Evolutionary conservation across 768 basidiomycete species (phyloP), one percentile per base, ranked within the genome.

Genomic region (Mycena leptocephala): DNA sequence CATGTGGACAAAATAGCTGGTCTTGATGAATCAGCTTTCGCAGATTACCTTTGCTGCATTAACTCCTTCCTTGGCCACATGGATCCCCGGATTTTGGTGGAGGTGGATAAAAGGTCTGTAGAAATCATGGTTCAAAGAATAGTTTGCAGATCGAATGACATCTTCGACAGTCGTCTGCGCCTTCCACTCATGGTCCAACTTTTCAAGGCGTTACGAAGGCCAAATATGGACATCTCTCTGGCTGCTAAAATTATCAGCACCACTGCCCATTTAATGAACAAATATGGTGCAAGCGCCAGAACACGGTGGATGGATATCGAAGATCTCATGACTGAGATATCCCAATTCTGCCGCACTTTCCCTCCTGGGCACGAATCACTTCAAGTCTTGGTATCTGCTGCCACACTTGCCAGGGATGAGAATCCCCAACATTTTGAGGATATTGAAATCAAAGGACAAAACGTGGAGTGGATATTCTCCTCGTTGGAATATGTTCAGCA

Each of bases 21-120:
- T 11, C 20, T 71, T 5, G 70, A 71, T 55, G 22, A 51, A 1
- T 14, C 32, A 2, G n/a, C 22, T 16, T 71, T 61, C 16, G 22
- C 58, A 20, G 51, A 59, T 48, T 70, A 70, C 11, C 58, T 70
- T 22, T 70, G 58, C 24, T 71, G 61, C 30, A 26, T 71, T 16
- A 62, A 63, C 37, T 35, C 70, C 1, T 53, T 71, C 22, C 24
- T 71, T 9, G 18, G 30, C 13, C n/a, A 11, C 2, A 10, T 63
- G n/a, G 33, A 51, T 53, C 59, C 33, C 11, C 30, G 61, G n/a
- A n/a, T 55, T 20, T 10, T 71, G 46, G 32, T 14, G 2, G 33
- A 63, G 48, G 24, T 37, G 22, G 61, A 71, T n/a, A 71, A 71
- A 43, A 28, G 70, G 70, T 63, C 9, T 10, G 51, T 43, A 26